Evolutionary conservation across 768 basidiomycete species (phyloP), one percentile per base, ranked within the genome.

Genomic region (Leccinum subgranulosum): DNA sequence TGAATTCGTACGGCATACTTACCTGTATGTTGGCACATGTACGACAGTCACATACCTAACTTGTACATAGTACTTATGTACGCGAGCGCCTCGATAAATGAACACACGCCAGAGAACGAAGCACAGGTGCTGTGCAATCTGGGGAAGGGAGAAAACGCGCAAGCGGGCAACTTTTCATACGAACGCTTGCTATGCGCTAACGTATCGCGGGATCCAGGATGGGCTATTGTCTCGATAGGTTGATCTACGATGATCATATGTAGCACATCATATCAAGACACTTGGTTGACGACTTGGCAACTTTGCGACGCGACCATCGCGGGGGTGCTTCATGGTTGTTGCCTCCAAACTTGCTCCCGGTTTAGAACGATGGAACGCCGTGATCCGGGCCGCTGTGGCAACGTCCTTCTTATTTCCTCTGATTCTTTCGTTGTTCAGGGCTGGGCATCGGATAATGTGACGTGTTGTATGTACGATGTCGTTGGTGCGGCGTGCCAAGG

Each of bases 161-260:
- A 41, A n/a, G 39, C n/a, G 10, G 39, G 39, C 39, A 41, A 3
- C 39, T 41, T 41, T 41, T 41, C 39, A 41, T 41, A 41, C n/a
- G n/a, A n/a, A 41, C 39, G n/a, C 39, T 41, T 41, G 39, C 39
- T 15, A 10, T 41, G n/a, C 17, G 36, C 17, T 39, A n/a, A 39
- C 36, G 36, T 39, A 39, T 39, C 17, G 36, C 36, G 36, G 36
- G 17, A 41, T 41, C n/a, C 39, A n/a, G 10, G 39, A 41, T 19
- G 39, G n/a, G 39, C n/a, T 8, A 41, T 41, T 54, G 54, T 5
- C 17, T 27, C 52, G 54, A 56, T 64, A 52, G 58, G 65, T 56
- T 51, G 60, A 63, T 66, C 15, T 49, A 39, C 64, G 64, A 66
- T 63, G 64, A 66, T 64, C 49, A 45, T 54, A 23, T n/a, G 17